Conservation (phyloP, 1,284 basidiomycete species). For the Amylostereum areolatum region DNA sequence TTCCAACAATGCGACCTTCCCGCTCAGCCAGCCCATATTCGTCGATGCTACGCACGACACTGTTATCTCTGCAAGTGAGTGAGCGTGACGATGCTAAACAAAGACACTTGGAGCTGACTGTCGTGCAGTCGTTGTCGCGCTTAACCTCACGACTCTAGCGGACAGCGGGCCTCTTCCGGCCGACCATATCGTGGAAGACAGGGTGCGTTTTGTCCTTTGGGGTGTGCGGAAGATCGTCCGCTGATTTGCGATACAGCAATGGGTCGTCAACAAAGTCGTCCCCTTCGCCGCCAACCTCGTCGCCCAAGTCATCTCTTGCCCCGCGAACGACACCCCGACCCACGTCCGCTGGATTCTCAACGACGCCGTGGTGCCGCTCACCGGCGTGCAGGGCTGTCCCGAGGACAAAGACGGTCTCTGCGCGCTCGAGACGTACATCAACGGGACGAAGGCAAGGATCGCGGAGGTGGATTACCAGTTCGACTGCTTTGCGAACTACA, state of each 20-base stretch:
- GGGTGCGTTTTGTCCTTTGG: constrained; percentile 23
- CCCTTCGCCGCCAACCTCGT: constrained; percentile 56
- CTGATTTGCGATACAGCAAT: constrained; percentile 28
- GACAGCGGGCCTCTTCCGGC: constrained; percentile 49
- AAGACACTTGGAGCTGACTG: not conserved
- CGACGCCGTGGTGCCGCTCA: constrained; percentile 60
- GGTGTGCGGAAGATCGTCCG: no score
- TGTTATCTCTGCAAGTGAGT: constrained; percentile 33
- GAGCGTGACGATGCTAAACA: no score
- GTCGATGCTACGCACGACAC: constrained; percentile 53
- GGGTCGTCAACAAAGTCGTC: constrained; percentile 36
- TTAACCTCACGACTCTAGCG: constrained; percentile 59
- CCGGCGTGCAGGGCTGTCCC: constrained; percentile 48
- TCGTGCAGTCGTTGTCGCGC: constrained; percentile 41
- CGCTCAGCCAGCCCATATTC: constrained; percentile 52
- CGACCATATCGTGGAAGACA: constrained; percentile 50
- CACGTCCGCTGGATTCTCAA: constrained; percentile 53
- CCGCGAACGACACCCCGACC: constrained; percentile 26
- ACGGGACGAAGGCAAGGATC: constrained; percentile 39
- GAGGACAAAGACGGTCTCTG: constrained; percentile 50
- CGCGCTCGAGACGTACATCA: constrained; percentile 43
- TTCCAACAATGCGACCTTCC: constrained; percentile 47
- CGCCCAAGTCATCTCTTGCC: constrained; percentile 55
- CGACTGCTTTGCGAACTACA: constrained; percentile 39
- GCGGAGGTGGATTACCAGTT: constrained; percentile 37